Base-by-base conservation (phyloP, 169 alveolate species). In the Eimeria maxima region DNA sequence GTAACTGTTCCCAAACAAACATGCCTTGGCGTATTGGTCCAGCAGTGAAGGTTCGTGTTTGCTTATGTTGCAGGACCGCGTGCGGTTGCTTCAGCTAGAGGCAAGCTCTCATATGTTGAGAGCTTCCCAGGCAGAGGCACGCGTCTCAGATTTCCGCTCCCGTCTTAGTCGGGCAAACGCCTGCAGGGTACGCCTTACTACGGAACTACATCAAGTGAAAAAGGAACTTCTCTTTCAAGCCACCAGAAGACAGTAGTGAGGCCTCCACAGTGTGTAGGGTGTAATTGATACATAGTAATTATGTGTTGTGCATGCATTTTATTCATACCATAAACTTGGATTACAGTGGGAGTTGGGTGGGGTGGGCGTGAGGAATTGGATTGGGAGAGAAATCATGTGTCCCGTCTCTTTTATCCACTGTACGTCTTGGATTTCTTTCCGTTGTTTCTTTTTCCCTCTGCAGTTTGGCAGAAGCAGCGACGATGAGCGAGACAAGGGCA, bases 401-500 rank as follows among this genome's bases (percentile, higher is more conserved):
- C 8, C 84, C n/a, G 14, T 13, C 42, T 73, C 29, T 55, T 1
- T 73, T 38, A 55, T 57, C 18, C 27, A 42, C 6, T 16, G 50
- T 33, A 4, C 11, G 45, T 20, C 14, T 69, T 24, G 20, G 42
- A 38, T 27, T 73, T 33, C 14, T 73, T 22, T 73, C 53, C 20
- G 27, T 16, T 11, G 84, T 42, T 20, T 22, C 63, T n/a, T 44
- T 38, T 13, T 44, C 22, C 38, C 2, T 5, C 44, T 42, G 50
- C 91, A 83, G 91, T 53, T 27, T 83, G 50, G 60, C 57, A 24
- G 74, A 27, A 42, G 91, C 91, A 3, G 38, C 76, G 18, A 27
- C 74, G 74, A 83, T 83, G 91, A 83, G 91, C 91, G 76, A 83
- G n/a, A 22, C 71, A 44, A 42, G 55, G 55, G 91, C 76, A 29